phyloP scores from a whole-genome alignment of 2,329 filamentous ascomycete genomes.

The Aspergillus quadrilineatus region DNA sequence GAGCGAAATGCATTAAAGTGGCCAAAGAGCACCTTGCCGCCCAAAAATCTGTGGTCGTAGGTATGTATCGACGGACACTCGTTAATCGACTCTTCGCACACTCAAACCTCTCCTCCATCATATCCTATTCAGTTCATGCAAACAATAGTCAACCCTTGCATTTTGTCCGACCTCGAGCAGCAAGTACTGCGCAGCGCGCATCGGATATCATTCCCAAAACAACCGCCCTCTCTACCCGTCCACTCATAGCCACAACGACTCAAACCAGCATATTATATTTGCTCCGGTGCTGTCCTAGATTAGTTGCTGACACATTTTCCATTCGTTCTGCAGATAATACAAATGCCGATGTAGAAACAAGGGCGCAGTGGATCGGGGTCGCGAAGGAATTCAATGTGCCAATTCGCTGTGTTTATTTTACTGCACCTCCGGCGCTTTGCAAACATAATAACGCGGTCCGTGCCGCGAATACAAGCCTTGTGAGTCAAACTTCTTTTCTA shows the following conservation, averaged over 20 bases:
- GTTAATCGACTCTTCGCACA: background rate
- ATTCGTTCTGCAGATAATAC: slow-evolving; percentile 71
- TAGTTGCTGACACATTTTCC: background rate
- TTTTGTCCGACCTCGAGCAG: slow-evolving; percentile 17
- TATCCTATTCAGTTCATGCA: background rate
- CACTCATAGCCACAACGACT: background rate
- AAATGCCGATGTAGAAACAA: slow-evolving; percentile 78
- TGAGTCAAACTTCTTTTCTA: slow-evolving; percentile 23
- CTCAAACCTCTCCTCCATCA: background rate
- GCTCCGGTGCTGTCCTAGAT: background rate
- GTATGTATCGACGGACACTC: slow-evolving; percentile 52
- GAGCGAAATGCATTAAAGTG: slow-evolving; percentile 67
- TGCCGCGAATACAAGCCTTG: slow-evolving; percentile 55
- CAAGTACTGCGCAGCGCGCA: background rate
- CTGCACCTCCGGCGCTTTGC: slow-evolving; percentile 65
- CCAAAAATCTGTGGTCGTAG: slow-evolving; percentile 71
- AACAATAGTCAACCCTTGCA: slow-evolving; percentile 15
- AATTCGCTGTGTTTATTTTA: slow-evolving; percentile 84
- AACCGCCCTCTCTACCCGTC: background rate
- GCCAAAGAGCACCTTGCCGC: slow-evolving; percentile 65
- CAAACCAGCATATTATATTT: too few species aligned
- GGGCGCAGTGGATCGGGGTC: slow-evolving; percentile 74
- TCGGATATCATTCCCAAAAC: background rate
- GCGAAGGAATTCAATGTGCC: slow-evolving; percentile 69
- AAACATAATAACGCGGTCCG: slow-evolving; percentile 88